Conservation (phyloP, 2,329 filamentous ascomycete genomes). For the Colletotrichum sp. region DNA sequence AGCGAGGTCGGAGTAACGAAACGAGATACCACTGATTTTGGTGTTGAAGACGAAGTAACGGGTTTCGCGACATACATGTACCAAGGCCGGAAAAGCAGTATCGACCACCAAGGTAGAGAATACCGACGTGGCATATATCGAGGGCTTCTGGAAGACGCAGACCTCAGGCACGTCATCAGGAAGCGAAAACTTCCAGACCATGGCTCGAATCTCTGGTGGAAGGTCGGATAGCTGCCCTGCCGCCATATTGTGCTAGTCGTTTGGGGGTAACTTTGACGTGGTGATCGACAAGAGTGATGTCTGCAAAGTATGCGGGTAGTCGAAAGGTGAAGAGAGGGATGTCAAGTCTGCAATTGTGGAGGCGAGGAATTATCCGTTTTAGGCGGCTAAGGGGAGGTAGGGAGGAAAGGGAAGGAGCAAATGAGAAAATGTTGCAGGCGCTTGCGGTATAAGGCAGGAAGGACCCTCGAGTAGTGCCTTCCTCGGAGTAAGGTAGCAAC, state of each 20-base stretch:
- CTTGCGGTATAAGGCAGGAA: not conserved
- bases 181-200: not conserved
- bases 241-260: not conserved
- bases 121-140: not conserved
- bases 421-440: not conserved
- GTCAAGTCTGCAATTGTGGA: not conserved
- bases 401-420: not conserved
- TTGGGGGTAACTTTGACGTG: not conserved
- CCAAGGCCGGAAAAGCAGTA: not conserved
- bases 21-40: not conserved
- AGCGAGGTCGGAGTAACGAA: not conserved
- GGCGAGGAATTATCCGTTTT: fast-evolving
- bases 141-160: not conserved
- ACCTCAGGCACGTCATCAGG: not conserved
- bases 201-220: not conserved
- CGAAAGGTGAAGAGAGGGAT: not conserved
- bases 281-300: not conserved
- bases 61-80: not conserved
- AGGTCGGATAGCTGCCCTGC: not conserved
- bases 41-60: not conserved
- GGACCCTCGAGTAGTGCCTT: not conserved
- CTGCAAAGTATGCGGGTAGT: not conserved
- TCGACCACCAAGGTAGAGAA: not conserved
- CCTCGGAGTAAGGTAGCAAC: not conserved
- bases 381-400: not conserved